Evolutionary conservation across 2,329 filamentous ascomycete genomes (phyloP).

Genomic region (Hirsutella rhossiliensis): DNA sequence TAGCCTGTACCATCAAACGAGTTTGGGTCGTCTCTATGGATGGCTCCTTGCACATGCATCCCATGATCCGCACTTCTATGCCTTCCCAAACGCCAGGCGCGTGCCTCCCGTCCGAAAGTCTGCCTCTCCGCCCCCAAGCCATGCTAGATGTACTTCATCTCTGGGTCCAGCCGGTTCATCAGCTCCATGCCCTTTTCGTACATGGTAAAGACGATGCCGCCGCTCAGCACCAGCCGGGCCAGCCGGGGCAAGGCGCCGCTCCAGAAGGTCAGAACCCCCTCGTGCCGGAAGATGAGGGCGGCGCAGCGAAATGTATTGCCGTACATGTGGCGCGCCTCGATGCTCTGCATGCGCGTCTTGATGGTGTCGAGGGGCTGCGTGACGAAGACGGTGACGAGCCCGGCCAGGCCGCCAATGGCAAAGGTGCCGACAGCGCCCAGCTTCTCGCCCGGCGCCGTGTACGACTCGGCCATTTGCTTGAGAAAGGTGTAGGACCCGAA

Average conservation of each 20-base stretch:
- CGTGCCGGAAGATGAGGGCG: slow-evolving; percentile 71
- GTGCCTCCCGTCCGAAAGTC: too few relatives aligned
- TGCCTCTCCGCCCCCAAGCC: neutral
- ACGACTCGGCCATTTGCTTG: slow-evolving; percentile 83
- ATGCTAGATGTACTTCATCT: slow-evolving; percentile 64
- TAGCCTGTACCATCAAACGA: neutral
- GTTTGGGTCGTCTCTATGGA: neutral
- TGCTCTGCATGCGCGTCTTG: slow-evolving; percentile 96
- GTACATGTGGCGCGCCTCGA: slow-evolving; percentile 70
- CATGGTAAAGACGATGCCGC: slow-evolving; percentile 97
- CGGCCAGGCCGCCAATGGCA: slow-evolving; percentile 77
- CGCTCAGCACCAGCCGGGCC: slow-evolving; percentile 75
- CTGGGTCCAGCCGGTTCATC: slow-evolving; percentile 68
- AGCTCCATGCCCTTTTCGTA: slow-evolving; percentile 95
- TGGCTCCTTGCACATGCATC: neutral
- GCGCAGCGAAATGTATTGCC: slow-evolving; percentile 83
- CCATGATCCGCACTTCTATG: too few relatives aligned
- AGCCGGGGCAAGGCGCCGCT: slow-evolving; percentile 81
- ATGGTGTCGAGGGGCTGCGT: slow-evolving; percentile 76
- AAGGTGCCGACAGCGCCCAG: slow-evolving; percentile 81
- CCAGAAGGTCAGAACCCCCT: slow-evolving; percentile 87
- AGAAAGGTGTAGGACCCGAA: slow-evolving; percentile 87
- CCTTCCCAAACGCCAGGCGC: neutral
- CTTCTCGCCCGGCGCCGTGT: slow-evolving; percentile 90
- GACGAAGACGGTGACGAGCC: slow-evolving; percentile 77